Evolutionary conservation across 352 stramenopile genomes (phyloP), one percentile per base, ranked within the genome.

Genomic region (Phytophthora pseudosyringae): DNA sequence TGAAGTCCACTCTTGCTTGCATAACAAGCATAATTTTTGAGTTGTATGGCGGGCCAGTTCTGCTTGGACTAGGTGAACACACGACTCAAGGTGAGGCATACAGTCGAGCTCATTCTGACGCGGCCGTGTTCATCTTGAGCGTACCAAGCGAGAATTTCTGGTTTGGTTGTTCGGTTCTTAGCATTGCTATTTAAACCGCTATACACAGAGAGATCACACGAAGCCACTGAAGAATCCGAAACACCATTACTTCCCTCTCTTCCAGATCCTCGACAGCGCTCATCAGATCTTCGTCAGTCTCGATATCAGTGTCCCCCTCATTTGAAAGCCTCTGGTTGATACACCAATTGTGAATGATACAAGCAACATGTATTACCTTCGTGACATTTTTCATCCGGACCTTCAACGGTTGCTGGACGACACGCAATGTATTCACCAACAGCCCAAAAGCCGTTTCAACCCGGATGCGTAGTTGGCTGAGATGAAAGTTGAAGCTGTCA

Each of bases 401-500:
- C 5, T 26, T 45, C 18, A 55, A n/a, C 7, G 48, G 41, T 3
- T n/a, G 6, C 44, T 68, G 50, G 12, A 68, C 53, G 6, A 68
- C 26, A 1, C 36, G 28, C 60, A 50, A 68, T 31, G 58, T 68
- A 18, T 57, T 62, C 7, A 68, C 60, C 13, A 68, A 18, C 3
- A 63, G n/a, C n/a, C n/a, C n/a, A n/a, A n/a, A n/a, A n/a, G n/a
- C 38, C 61, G 59, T 66, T n/a, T 59, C 31, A 25, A 66, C 28
- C 0, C 49, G 29, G 8, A 59, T 66, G 4, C 32, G 31, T 0
- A 59, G 39, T 25, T 66, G 47, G 10, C 40, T 54, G 18, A 59
- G 3, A 10, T 59, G n/a, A n/a, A n/a, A n/a, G n/a, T n/a, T n/a
- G n/a, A n/a, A n/a, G n/a, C n/a, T 54, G 48, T 66, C 56, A 21